These are phyloP conservation scores for Rhizopogon sp. DNA, from an alignment of 768 basidiomycete species.

Conservation along the genomic window DNA sequence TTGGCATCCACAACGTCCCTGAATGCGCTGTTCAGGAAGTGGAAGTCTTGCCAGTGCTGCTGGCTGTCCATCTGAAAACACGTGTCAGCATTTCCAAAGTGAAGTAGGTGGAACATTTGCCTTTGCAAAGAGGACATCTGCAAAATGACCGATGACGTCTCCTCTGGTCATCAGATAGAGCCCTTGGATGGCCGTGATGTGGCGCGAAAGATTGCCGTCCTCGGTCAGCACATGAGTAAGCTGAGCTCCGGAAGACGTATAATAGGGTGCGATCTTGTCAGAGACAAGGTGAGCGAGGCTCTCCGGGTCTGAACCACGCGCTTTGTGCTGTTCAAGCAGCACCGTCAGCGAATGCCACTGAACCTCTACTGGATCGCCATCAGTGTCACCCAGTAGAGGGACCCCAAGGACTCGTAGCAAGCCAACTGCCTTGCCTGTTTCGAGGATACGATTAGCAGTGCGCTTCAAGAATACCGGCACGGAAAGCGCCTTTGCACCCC, in stretches of 20 bases:
- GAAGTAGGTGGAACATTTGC: conserved; percentile 29
- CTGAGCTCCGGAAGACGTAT: conserved; percentile 43
- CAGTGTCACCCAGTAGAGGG: conserved; percentile 13
- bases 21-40: conserved; percentile 78
- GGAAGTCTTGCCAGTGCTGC: conserved; percentile 75
- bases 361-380: conserved; percentile 24
- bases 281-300: conserved; percentile 57
- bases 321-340: conserved; percentile 29
- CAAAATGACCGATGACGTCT: conserved; percentile 72
- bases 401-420: conserved; percentile 55
- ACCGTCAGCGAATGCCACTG: conserved; percentile 40
- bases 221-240: conserved; percentile 57
- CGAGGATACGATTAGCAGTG: conserved; percentile 53
- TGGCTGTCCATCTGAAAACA: conserved; percentile 62
- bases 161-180: conserved; percentile 72
- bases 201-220: conserved; percentile 61
- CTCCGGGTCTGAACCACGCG: conserved; percentile 49
- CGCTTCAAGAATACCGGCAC: conserved; percentile 60
- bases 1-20: conserved; percentile 56
- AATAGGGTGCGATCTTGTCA: conserved; percentile 57
- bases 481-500: conserved; percentile 18
- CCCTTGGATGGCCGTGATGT: conserved; percentile 62
- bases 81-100: not conserved
- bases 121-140: conserved; percentile 70
- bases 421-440: conserved; percentile 74